Evolutionary conservation across 305 asterid species (phyloP).

Genomic region (Caryopteris hybrid): DNA sequence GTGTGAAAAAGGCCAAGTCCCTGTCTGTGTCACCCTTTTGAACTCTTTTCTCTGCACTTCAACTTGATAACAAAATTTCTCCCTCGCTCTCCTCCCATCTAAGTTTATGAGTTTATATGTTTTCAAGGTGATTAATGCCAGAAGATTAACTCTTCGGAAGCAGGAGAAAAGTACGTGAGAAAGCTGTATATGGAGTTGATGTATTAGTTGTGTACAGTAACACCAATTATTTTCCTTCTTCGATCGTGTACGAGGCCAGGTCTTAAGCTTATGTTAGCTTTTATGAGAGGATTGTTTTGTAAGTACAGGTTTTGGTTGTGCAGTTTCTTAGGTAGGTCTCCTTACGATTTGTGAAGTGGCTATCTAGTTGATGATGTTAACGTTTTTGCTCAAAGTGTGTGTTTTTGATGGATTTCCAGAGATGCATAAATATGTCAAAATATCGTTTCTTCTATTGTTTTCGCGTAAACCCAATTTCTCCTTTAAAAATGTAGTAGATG

Average conservation of each 20-base stretch:
- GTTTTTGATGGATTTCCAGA: neutral
- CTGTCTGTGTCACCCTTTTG: no score
- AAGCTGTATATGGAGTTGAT: slow-evolving; percentile 8
- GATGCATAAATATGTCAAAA: neutral
- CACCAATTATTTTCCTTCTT: neutral
- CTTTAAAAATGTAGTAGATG: no score
- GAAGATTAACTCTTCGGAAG: slow-evolving; percentile 11
- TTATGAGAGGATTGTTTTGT: neutral
- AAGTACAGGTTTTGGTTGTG: neutral
- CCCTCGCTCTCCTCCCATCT: neutral
- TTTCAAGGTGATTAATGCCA: slow-evolving; percentile 8
- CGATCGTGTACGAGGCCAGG: neutral
- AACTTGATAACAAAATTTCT: neutral
- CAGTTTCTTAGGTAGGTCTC: neutral
- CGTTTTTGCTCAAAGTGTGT: neutral
- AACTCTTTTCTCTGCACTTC: no score
- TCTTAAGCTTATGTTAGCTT: neutral
- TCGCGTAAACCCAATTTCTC: neutral
- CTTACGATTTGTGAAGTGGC: neutral
- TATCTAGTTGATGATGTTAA: neutral
- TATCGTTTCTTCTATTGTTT: neutral
- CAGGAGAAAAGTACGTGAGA: neutral
- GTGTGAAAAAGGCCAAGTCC: no score
- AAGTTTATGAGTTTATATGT: neutral
- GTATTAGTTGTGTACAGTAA: slow-evolving; percentile 15